Percentiles rank a stretch among this genome's conserved stretches.
These are phyloP conservation scores for Carnegiea gigantea DNA, from an alignment of 179 eudicot species.

Conservation along the genomic window DNA sequence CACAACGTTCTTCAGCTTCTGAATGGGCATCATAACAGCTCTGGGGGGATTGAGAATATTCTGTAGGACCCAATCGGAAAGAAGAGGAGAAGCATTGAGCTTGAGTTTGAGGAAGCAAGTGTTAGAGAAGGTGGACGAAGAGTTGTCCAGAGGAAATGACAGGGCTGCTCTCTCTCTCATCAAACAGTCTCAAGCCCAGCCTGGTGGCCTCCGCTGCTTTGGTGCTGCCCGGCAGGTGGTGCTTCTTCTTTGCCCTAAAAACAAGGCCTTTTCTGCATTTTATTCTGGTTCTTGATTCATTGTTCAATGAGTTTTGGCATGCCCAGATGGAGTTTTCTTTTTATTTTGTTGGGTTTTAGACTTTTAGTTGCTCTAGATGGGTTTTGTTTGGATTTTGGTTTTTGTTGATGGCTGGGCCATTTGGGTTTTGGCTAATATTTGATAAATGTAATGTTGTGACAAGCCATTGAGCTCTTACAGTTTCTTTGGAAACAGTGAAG, in stretches of 20 bases:
- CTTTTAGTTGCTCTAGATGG: neutral
- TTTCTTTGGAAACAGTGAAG: too few species aligned
- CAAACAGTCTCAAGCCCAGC: conserved; percentile 54
- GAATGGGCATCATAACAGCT: conserved; percentile 23
- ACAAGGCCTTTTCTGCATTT: neutral
- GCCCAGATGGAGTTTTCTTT: neutral
- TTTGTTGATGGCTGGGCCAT: neutral
- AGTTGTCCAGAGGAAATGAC: conserved; percentile 66
- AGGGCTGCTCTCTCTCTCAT: conserved; percentile 69
- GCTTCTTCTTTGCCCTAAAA: neutral
- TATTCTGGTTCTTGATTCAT: neutral
- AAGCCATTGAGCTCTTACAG: too few species aligned
- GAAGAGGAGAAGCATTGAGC: conserved; percentile 21
- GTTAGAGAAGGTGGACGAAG: conserved; percentile 64
- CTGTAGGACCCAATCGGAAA: conserved; percentile 34
- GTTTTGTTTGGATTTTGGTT: neutral
- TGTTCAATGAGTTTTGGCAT: neutral
- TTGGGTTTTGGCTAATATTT: too few species aligned
- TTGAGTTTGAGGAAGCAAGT: conserved; percentile 40
- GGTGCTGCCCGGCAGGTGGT: conserved; percentile 88
- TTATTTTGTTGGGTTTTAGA: neutral
- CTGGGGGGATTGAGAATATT: conserved; percentile 23
- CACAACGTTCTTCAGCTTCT: conserved; percentile 5
- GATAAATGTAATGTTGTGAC: neutral
- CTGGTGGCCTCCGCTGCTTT: conserved; percentile 70